These are phyloP conservation scores for Zanthoxylum bungeanum DNA, from an alignment of 345 rosid species.

Conservation along the genomic window DNA sequence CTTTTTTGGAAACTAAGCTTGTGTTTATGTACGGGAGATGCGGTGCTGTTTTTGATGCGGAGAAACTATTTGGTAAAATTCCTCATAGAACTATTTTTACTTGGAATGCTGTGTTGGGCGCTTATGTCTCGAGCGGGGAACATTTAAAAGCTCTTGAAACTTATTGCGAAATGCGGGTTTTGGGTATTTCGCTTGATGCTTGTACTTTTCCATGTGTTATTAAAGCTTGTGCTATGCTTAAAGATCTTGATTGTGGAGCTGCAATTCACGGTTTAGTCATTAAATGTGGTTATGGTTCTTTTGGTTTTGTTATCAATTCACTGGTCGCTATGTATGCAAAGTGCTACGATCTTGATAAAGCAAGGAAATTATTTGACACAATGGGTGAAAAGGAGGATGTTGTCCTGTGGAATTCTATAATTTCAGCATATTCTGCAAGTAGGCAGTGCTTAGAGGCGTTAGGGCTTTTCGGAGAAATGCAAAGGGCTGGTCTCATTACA, in stretches of 20 bases:
- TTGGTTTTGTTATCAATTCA: conserved; percentile 53
- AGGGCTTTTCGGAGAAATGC: conserved; percentile 55
- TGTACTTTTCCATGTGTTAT: conserved; percentile 54
- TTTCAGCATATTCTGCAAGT: conserved; percentile 54
- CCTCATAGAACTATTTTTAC: conserved; percentile 50
- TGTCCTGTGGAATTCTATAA: conserved; percentile 77
- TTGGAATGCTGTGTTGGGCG: conserved; percentile 82
- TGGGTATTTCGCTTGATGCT: conserved; percentile 50
- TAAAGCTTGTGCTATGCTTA: conserved; percentile 57
- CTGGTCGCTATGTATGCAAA: conserved; percentile 80
- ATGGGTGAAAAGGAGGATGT: conserved; percentile 45
- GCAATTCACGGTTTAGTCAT: conserved; percentile 58
- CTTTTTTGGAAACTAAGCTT: conserved; percentile 60
- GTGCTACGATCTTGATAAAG: conserved; percentile 55
- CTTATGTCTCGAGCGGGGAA: conserved; percentile 52
- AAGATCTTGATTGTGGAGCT: conserved; percentile 41
- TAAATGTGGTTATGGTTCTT: conserved; percentile 44
- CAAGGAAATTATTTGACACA: conserved; percentile 57
- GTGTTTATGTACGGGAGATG: conserved; percentile 71
- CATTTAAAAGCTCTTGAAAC: conserved; percentile 46
- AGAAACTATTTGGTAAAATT: conserved; percentile 67
- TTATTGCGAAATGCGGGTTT: conserved; percentile 45
- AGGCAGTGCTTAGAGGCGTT: conserved; percentile 54
- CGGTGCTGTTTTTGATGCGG: conserved; percentile 47
- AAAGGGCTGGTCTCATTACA: conserved; percentile 35